Conservation (phyloP, 371 early-diverging fungal species). For the Mortierella sp. region DNA sequence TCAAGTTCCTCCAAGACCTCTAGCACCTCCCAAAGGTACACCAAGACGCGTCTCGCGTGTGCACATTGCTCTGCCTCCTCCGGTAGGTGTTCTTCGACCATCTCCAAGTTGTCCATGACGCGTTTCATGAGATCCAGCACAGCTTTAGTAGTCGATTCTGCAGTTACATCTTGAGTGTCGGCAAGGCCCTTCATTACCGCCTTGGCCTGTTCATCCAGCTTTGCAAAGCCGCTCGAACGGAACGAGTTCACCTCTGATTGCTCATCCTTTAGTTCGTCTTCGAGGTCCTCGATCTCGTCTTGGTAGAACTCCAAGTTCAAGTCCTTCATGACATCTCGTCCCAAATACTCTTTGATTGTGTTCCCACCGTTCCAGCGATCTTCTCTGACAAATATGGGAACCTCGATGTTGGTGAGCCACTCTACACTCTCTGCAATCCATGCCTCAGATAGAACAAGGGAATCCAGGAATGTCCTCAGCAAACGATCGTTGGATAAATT, state of each 20-base stretch:
- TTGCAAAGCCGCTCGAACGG: slow-evolving; percentile 46
- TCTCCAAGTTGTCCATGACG: slow-evolving; percentile 39
- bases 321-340: slow-evolving; percentile 28
- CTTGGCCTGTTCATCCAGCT: slow-evolving; percentile 46
- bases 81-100: slow-evolving; percentile 46
- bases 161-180: slow-evolving; percentile 41
- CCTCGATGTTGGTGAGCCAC: slow-evolving; percentile 51
- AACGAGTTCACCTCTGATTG: slow-evolving; percentile 42
- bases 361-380: slow-evolving; percentile 42
- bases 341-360: slow-evolving; percentile 39
- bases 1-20: slow-evolving; percentile 22
- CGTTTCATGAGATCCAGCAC: slow-evolving; percentile 43
- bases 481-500: slow-evolving; percentile 49
- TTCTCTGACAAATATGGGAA: slow-evolving; percentile 35
- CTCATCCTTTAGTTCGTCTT: slow-evolving; percentile 40
- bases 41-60: slow-evolving; percentile 32
- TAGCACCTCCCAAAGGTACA: slow-evolving; percentile 35
- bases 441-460: slow-evolving; percentile 40
- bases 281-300: slow-evolving; percentile 32
- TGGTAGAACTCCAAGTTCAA: slow-evolving; percentile 30
- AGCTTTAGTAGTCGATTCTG: slow-evolving; percentile 24
- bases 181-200: slow-evolving; percentile 25
- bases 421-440: slow-evolving; percentile 56
- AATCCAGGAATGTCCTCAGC: slow-evolving; percentile 38
- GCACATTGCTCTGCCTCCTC: slow-evolving; percentile 45